Evolutionary conservation across 371 early-diverging fungal genomes (phyloP), one percentile per base, ranked within the genome.

Genomic region (Quaeritorhiza haematococci): DNA sequence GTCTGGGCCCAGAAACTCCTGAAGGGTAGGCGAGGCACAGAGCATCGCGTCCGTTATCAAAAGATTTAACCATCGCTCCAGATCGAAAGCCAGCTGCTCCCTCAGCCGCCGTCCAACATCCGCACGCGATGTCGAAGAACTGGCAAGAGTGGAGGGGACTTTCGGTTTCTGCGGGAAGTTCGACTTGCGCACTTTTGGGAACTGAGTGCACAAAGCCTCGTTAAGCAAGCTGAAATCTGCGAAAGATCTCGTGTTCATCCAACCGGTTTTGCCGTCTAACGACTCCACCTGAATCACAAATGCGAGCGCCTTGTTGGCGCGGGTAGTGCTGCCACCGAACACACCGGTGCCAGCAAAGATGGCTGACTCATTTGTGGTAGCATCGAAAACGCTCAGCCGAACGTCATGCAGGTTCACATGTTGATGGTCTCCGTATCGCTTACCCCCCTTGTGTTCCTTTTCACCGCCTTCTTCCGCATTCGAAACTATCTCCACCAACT

Each of bases 1-100:
- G 27, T 68, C 69, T 10, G 65, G 62, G 13, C 49, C 52, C 55
- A 68, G 29, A 30, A 68, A 54, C 3, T 63, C 61, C 26, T 51
- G 54, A 21, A 68, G 17, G 7, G 49, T 21, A 3, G 34, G 10
- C 8, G 51, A 32, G 26, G 45, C 54, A 34, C 49, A 47, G 4
- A 61, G 21, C 19, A 24, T 48, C n/a, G 33, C 49, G 28, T 69
- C 65, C 15, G 53, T 23, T 10, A 62, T 23, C 1, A 64, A 6
- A 2, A 53, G 43, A 19, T 61, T 58, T n/a, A 46, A 24, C 61
- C 61, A 66, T 1, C 45, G 41, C 28, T 61, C 66, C 23, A 66
- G 38, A n/a, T 61, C 66, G 23, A 13, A 15, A 15, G 56, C 46
- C 27, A 58, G 46, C 1, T n/a, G 34, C 21, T 50, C 56, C 6